phyloP scores from a whole-genome alignment of 345 rosid genomes.

The Eutrema yunnanense region DNA sequence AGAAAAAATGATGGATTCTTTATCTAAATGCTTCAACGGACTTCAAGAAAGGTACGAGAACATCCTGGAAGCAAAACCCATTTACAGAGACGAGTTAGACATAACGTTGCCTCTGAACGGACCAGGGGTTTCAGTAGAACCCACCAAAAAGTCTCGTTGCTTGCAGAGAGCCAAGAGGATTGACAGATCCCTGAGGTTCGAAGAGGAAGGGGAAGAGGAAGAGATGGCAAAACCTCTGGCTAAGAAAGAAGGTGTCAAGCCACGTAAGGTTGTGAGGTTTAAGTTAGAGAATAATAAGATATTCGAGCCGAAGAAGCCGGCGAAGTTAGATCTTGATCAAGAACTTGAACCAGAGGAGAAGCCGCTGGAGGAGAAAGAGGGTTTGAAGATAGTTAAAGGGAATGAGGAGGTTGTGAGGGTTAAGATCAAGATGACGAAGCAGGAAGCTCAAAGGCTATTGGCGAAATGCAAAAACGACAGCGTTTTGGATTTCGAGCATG shows the following conservation, averaged over 20 bases:
- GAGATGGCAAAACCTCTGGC: constrained; percentile 16
- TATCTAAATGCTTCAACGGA: constrained; percentile 27
- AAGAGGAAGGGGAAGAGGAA: constrained; percentile 40
- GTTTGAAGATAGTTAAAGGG: background rate
- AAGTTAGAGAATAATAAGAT: constrained; percentile 27
- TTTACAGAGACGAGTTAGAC: constrained; percentile 24
- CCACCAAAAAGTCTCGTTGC: constrained; percentile 19
- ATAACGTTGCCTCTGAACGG: constrained; percentile 15
- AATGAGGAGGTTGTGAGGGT: constrained; percentile 35
- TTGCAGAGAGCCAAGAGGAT: constrained; percentile 29
- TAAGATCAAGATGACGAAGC: constrained; percentile 60
- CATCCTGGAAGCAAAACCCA: constrained; percentile 10
- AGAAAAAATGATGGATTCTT: constrained; percentile 11
- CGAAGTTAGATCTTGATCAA: background rate
- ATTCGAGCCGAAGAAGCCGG: constrained; percentile 8
- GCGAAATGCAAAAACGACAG: constrained; percentile 47
- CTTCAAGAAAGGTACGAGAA: constrained; percentile 18
- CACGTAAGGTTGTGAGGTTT: constrained; percentile 32
- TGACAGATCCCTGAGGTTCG: constrained; percentile 12
- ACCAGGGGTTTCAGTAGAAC: constrained; percentile 6
- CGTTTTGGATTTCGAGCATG: constrained; percentile 44
- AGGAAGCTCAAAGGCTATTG: constrained; percentile 47
- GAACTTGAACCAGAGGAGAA: constrained; percentile 9
- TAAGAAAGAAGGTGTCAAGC: constrained; percentile 10
- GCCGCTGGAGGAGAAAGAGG: constrained; percentile 9